Percentiles rank a stretch among this genome's conserved stretches.
phyloP scores from a whole-genome alignment of 2,329 filamentous ascomycete species.

The Trichoderma atrobrunneum region DNA sequence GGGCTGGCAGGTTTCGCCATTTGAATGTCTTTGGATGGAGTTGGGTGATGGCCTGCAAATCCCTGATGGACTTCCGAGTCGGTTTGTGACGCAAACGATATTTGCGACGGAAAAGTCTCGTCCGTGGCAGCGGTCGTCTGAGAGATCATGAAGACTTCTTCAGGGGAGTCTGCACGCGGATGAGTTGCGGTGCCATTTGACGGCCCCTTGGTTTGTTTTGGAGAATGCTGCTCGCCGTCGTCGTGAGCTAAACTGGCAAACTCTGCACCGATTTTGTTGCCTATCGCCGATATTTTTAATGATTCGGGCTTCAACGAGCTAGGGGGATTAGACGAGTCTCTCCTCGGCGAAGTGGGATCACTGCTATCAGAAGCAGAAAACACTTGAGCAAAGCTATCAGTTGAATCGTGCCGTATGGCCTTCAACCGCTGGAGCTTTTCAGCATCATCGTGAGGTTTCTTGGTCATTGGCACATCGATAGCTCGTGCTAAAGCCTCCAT shows the following conservation, averaged over 20 bases:
- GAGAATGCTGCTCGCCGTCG: constrained; percentile 36
- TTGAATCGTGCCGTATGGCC: constrained; percentile 51
- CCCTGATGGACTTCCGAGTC: constrained; percentile 26
- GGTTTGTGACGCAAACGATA: constrained; percentile 31
- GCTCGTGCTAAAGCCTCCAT: constrained; percentile 51
- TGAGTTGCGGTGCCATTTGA: background rate
- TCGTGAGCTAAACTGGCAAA: constrained; percentile 48
- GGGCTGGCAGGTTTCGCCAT: constrained; percentile 26
- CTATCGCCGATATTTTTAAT: constrained; percentile 26
- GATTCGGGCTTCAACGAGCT: constrained; percentile 31
- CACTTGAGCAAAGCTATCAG: constrained; percentile 57
- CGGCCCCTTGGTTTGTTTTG: constrained; percentile 5
- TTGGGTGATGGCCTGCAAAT: constrained; percentile 10
- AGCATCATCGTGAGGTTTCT: constrained; percentile 33
- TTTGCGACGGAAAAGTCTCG: constrained; percentile 33
- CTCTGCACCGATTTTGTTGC: constrained; percentile 36
- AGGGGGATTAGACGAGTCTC: constrained; percentile 21
- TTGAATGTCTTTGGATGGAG: constrained; percentile 23
- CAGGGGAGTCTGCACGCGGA: constrained; percentile 32
- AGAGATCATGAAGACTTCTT: constrained; percentile 45
- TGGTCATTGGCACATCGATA: constrained; percentile 50
- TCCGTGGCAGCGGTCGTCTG: constrained; percentile 44
- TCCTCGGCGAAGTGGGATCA: constrained; percentile 22
- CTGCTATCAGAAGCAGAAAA: constrained; percentile 56
- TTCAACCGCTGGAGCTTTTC: constrained; percentile 23